Evolutionary conservation across 768 basidiomycete species (phyloP).

Genomic region (Trametes cingulata): DNA sequence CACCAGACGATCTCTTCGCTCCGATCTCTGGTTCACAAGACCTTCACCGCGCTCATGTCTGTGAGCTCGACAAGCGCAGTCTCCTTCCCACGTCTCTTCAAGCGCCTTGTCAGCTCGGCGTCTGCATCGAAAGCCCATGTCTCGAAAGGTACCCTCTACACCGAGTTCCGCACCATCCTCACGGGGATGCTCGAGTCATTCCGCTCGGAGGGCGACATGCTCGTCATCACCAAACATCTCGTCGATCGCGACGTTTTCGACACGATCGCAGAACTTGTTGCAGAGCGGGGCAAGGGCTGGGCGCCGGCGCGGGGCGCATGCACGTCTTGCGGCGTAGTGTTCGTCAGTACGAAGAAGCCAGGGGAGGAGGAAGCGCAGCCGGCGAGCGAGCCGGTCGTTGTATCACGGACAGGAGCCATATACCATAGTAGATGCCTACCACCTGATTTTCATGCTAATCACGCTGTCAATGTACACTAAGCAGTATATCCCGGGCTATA

Average conservation of each 20-base stretch:
- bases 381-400: constrained; percentile 39
- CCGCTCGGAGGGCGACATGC: constrained; percentile 86
- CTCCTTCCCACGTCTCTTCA: constrained; percentile 92
- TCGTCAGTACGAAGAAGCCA: constrained; percentile 33
- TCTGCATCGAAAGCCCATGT: constrained; percentile 51
- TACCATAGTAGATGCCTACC: constrained; percentile 52
- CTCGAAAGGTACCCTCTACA: constrained; percentile 69
- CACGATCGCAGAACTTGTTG: constrained; percentile 58
- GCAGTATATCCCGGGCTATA: constrained; percentile 5
- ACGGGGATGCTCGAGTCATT: constrained; percentile 97
- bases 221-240: constrained; percentile 80
- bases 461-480: constrained; percentile 31
- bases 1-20: constrained; percentile 50
- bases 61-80: constrained; percentile 75
- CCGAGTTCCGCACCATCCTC: constrained; percentile 88
- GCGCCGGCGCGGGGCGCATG: constrained; percentile 51
- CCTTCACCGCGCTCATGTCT: constrained; percentile 83
- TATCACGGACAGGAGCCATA: constrained; percentile 60
- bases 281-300: constrained; percentile 66
- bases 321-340: constrained; percentile 49
- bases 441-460: constrained; percentile 27
- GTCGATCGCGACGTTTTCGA: constrained; percentile 82
- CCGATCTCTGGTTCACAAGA: constrained; percentile 78
- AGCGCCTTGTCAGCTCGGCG: constrained; percentile 80
- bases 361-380: constrained; percentile 16